Conservation (phyloP, 345 rosid species). For the Rhodamnia rubescens region DNA sequence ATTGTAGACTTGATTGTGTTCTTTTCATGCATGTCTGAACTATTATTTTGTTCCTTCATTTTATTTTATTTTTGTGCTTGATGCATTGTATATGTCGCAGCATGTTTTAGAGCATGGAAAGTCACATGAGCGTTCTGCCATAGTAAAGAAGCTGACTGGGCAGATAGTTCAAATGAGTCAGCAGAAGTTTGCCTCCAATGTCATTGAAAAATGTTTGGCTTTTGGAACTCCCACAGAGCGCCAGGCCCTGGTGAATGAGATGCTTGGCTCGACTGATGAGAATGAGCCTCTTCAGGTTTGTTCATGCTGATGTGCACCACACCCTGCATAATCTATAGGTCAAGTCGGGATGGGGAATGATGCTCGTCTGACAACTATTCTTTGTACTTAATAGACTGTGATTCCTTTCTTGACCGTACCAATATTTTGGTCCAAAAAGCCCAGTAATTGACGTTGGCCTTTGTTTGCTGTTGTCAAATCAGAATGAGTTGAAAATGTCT, state of each 20-base stretch:
- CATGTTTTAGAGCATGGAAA: slow-evolving; percentile 97
- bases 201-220: slow-evolving; percentile 80
- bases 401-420: background rate
- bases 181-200: slow-evolving; percentile 98
- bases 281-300: slow-evolving; percentile 98
- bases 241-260: slow-evolving; percentile 72
- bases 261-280: slow-evolving; percentile 95
- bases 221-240: slow-evolving; percentile 75
- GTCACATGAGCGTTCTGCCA: slow-evolving; percentile 68
- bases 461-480: background rate
- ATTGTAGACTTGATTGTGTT: background rate
- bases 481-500: background rate
- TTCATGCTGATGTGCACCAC: background rate
- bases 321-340: background rate
- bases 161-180: slow-evolving; percentile 95
- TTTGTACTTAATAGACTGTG: background rate
- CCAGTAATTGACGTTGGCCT: background rate
- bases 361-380: background rate
- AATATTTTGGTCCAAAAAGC: background rate
- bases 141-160: slow-evolving; percentile 68
- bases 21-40: background rate
- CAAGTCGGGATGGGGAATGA: background rate
- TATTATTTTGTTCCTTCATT: background rate
- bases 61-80: background rate
- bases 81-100: slow-evolving; percentile 21